Conservation (phyloP, 2,329 filamentous ascomycete species). For the Aspergillus awamori region DNA sequence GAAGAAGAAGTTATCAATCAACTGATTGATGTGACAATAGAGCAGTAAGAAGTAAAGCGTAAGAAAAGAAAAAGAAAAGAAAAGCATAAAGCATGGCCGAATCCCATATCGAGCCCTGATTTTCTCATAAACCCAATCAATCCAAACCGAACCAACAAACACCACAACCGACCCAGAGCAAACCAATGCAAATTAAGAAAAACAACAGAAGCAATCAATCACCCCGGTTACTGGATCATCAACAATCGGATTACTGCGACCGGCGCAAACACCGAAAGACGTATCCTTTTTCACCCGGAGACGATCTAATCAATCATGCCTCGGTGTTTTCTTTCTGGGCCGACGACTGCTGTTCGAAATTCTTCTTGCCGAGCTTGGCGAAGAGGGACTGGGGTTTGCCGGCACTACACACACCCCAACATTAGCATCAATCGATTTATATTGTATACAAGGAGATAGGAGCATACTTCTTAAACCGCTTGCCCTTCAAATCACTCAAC, state of each 20-base stretch:
- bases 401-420: slow-evolving; percentile 26
- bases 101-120: background rate
- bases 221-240: no score
- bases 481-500: slow-evolving; percentile 52
- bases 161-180: no score
- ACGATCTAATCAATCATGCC: background rate
- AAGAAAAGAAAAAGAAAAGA: background rate
- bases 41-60: no score
- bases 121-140: background rate
- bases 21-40: no score
- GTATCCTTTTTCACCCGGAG: no score
- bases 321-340: slow-evolving; percentile 17
- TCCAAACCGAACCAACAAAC: background rate
- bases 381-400: slow-evolving; percentile 50
- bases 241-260: background rate
- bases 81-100: background rate
- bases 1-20: no score
- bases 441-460: background rate
- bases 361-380: slow-evolving; percentile 51
- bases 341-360: slow-evolving; percentile 45
- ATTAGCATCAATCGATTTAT: background rate
- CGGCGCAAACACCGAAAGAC: slow-evolving; percentile 2
- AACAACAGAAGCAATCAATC: background rate
- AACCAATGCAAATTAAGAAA: slow-evolving; percentile 14
- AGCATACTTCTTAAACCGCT: slow-evolving; percentile 51